These are phyloP conservation scores for Adansonia digitata DNA, from an alignment of 345 rosid genomes.

Conservation along the genomic window DNA sequence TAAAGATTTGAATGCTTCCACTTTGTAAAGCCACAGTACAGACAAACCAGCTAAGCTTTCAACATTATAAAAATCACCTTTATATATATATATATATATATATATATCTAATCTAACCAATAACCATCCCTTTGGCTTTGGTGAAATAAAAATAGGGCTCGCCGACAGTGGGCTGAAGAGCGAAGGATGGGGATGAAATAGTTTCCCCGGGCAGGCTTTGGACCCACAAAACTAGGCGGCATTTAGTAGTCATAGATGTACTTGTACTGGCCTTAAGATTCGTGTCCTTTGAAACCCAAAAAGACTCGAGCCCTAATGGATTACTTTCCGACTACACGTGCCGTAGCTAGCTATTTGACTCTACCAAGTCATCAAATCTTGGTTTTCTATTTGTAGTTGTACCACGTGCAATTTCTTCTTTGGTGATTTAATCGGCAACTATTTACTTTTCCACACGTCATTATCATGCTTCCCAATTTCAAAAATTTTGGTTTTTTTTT, in stretches of 20 bases:
- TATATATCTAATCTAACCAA: no score
- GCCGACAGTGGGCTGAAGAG: conserved; percentile 30
- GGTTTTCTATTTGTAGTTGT: conserved; percentile 8
- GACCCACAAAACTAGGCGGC: conserved; percentile 25
- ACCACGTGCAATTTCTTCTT: conserved; percentile 1
- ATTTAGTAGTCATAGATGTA: conserved; percentile 3
- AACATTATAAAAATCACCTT: background rate
- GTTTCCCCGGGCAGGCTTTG: background rate
- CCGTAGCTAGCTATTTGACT: background rate
- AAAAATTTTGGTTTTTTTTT: background rate
- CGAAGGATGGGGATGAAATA: background rate
- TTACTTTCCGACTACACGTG: conserved; percentile 27
- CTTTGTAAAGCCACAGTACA: conserved; percentile 26
- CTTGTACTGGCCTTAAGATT: conserved; percentile 17
- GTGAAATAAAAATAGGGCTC: background rate
- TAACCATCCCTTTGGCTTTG: background rate
- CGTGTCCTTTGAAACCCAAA: background rate
- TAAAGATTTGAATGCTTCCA: conserved; percentile 43
- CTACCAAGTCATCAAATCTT: conserved; percentile 1
- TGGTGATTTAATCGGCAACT: no score
- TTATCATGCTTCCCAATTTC: no score
- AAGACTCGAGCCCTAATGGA: background rate
- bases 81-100: background rate
- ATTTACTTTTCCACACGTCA: no score
- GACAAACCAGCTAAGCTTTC: conserved; percentile 48